Conservation (phyloP, 768 basidiomycete genomes). For the Boletus eberwhitei region DNA sequence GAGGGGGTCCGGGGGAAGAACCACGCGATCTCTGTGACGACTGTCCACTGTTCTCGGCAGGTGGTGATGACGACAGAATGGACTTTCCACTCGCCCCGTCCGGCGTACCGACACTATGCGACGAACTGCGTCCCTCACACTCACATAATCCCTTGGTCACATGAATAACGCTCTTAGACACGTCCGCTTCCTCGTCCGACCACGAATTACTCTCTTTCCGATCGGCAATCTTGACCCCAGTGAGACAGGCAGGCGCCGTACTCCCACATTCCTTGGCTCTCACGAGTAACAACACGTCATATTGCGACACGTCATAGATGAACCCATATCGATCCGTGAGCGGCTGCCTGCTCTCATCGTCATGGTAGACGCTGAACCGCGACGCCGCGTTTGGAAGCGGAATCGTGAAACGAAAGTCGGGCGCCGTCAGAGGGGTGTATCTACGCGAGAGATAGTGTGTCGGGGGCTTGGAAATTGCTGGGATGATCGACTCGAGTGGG, state of each 20-base stretch:
- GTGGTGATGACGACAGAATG: conserved; percentile 9
- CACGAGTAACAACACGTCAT: conserved; percentile 74
- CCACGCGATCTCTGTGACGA: conserved; percentile 33
- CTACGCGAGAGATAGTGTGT: conserved; percentile 77
- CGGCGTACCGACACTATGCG: background rate
- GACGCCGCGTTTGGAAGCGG: conserved; percentile 56
- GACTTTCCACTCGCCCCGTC: conserved; percentile 12
- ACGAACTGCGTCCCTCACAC: conserved; percentile 34
- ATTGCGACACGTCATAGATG: conserved; percentile 81
- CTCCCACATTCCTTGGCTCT: conserved; percentile 70
- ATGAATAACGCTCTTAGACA: conserved; percentile 30
- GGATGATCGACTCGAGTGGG: conserved; percentile 80
- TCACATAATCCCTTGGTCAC: conserved; percentile 41
- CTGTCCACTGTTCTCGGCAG: conserved; percentile 17
- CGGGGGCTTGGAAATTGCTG: conserved; percentile 73
- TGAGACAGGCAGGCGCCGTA: conserved; percentile 79
- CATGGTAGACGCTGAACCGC: conserved; percentile 47
- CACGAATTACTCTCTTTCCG: conserved; percentile 75
- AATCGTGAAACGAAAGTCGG: conserved; percentile 71
- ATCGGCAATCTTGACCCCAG: conserved; percentile 86
- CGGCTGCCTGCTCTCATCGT: conserved; percentile 51
- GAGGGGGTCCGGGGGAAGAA: conserved; percentile 49
- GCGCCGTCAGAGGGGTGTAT: conserved; percentile 70
- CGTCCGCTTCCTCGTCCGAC: conserved; percentile 60
- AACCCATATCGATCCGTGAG: conserved; percentile 89